Evolutionary conservation across 2,329 filamentous ascomycete species (phyloP), one percentile per base, ranked within the genome.

Genomic region (Rosellinia necatrix): DNA sequence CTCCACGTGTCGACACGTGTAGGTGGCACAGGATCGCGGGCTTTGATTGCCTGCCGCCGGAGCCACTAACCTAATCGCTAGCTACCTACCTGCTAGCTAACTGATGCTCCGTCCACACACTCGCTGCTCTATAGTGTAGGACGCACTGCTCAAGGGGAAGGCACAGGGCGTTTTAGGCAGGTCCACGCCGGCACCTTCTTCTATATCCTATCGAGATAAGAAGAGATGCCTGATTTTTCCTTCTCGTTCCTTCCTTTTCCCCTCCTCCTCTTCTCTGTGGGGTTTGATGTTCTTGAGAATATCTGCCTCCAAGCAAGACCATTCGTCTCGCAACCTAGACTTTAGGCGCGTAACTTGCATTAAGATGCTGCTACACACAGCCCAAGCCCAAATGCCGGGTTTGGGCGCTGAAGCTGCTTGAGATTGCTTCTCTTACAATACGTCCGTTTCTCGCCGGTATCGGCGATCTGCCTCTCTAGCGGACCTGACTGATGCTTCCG

Each of bases 141-240:
- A n/a, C n/a, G n/a, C n/a, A n/a, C n/a, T n/a, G n/a, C n/a, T n/a
- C n/a, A n/a, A n/a, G n/a, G 22, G 32, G 21, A 29, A 19, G 9
- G 17, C 68, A 1, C 59, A 70, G n/a, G 81, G 80, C 1, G 63
- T 78, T 2, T 83, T 81, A 81, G 76, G 72, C 0, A 81, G 83
- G 58, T 80, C 79, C 0, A 80, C 82, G 19, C 78, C 82, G 0
- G 10, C 22, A 32, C 22, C 40, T 17, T 42, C 30, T 30, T 47
- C 30, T 40, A 41, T 1, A 68, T 71, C 0, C 67, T 83, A 3
- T 80, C 80, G 2, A 65, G 66, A 8, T 68, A 84, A 2, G 66
- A 75, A 2, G 79, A 82, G 66, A 71, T 65, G 1, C 71, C 72
- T 3, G 73, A 38, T 2, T 24, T 46, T 8, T 27, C 8, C 17